Percentiles rank a stretch among this genome's conserved stretches.
phyloP scores from a whole-genome alignment of 306 rosid genomes.

The Cicer bijugum region DNA sequence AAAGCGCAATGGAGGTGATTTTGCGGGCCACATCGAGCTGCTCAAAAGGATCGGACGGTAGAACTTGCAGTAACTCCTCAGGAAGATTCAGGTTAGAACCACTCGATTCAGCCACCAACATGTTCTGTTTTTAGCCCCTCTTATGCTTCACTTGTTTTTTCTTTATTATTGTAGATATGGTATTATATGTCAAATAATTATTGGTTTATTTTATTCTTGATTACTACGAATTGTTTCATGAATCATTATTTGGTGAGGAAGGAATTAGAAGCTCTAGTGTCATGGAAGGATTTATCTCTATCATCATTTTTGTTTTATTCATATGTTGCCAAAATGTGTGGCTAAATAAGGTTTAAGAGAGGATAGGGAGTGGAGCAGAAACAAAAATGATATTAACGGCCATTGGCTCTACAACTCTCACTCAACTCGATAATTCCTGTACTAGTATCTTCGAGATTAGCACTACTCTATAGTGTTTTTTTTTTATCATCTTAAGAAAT shows the following conservation, averaged over 20 bases:
- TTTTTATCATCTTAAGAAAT: too few relatives aligned
- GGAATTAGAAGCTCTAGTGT: not conserved
- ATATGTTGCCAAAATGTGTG: slow-evolving; percentile 39
- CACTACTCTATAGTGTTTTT: too few relatives aligned
- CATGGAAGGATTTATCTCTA: not conserved
- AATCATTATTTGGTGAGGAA: not conserved
- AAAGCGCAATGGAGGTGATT: slow-evolving; percentile 79
- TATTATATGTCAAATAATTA: not conserved
- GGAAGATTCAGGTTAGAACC: slow-evolving; percentile 65
- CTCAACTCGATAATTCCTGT: too few relatives aligned
- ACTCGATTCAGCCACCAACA: slow-evolving; percentile 65
- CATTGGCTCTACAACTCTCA: not conserved
- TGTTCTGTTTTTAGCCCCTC: not conserved
- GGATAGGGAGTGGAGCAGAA: slow-evolving; percentile 44
- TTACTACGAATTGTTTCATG: not conserved
- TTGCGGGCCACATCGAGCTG: slow-evolving; percentile 97
- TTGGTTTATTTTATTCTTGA: not conserved
- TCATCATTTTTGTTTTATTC: not conserved
- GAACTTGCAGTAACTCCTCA: slow-evolving; percentile 59
- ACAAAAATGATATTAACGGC: slow-evolving; percentile 20
- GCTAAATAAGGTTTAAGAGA: slow-evolving; percentile 34
- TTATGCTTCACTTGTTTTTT: too few relatives aligned
- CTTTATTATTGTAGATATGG: not conserved
- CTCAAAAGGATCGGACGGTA: slow-evolving; percentile 90
- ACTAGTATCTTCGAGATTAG: too few relatives aligned